A percentile compares a stretch with the other conserved stretches of the same genome.
Evolutionary conservation across 345 rosid species (phyloP).

Genomic region (Euclidium syriacum): DNA sequence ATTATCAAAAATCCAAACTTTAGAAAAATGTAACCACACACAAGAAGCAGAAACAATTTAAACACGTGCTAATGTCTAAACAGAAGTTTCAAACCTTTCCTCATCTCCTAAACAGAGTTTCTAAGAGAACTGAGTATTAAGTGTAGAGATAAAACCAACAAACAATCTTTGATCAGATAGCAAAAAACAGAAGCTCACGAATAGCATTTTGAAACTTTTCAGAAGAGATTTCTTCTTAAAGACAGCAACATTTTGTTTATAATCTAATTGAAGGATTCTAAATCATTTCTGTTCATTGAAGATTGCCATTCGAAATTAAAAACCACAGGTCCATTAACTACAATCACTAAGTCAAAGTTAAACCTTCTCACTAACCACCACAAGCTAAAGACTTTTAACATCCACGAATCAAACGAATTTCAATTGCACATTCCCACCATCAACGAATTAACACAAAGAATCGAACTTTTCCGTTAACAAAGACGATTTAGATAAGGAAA

Average conservation of each 20-base stretch:
- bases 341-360: not conserved
- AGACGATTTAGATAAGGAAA: not conserved
- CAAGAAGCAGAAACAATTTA: not conserved
- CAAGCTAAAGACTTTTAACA: not conserved
- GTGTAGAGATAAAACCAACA: not conserved
- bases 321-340: not conserved
- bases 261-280: not conserved
- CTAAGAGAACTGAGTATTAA: not conserved
- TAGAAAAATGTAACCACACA: not conserved
- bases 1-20: slow-evolving; percentile 8
- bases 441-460: slow-evolving; percentile 4
- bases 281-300: not conserved
- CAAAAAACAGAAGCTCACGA: not conserved
- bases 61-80: not conserved
- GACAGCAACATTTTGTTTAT: not conserved
- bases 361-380: not conserved
- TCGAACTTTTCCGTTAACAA: not conserved
- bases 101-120: not conserved
- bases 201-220: not conserved
- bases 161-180: not conserved
- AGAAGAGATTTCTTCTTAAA: no score
- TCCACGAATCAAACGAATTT: not conserved
- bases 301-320: not conserved
- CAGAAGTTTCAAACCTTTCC: not conserved
- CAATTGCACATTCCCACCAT: not conserved